Conservation (phyloP, 129 eudicot species). For the Artemisia annua region DNA sequence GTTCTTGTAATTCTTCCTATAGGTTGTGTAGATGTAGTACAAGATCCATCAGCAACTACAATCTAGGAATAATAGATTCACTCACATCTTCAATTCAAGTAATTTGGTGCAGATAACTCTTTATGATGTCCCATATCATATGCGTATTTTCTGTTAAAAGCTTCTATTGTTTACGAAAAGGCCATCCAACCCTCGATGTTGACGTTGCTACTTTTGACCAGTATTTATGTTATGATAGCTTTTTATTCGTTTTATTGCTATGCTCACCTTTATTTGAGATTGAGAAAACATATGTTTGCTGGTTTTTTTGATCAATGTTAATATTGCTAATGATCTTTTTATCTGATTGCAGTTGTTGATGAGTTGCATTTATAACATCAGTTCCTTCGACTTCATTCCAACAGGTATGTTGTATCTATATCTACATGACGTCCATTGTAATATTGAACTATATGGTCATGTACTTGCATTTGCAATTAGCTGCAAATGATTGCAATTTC, state of each 20-base stretch:
- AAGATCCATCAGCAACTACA: too few species aligned
- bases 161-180: not conserved
- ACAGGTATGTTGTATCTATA: slow-evolving; percentile 44
- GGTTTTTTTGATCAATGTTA: not conserved
- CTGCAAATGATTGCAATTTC: not conserved
- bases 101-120: not conserved
- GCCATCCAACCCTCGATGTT: not conserved
- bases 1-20: too few species aligned
- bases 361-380: slow-evolving; percentile 43
- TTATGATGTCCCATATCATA: not conserved
- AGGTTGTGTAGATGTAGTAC: too few species aligned
- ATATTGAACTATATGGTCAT: too few species aligned
- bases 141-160: not conserved
- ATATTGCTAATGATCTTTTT: not conserved
- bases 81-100: too few species aligned
- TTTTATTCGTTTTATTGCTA: not conserved
- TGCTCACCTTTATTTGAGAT: not conserved
- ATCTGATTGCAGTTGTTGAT: slow-evolving; percentile 47
- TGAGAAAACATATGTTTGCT: not conserved
- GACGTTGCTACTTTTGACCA: not conserved
- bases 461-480: too few species aligned
- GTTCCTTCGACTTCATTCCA: slow-evolving; percentile 61
- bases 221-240: not conserved
- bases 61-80: too few species aligned
- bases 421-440: slow-evolving; percentile 9